Evolutionary conservation across 257 asterid genomes (phyloP), one percentile per base, ranked within the genome.

Genomic region (Plantago ovata): DNA sequence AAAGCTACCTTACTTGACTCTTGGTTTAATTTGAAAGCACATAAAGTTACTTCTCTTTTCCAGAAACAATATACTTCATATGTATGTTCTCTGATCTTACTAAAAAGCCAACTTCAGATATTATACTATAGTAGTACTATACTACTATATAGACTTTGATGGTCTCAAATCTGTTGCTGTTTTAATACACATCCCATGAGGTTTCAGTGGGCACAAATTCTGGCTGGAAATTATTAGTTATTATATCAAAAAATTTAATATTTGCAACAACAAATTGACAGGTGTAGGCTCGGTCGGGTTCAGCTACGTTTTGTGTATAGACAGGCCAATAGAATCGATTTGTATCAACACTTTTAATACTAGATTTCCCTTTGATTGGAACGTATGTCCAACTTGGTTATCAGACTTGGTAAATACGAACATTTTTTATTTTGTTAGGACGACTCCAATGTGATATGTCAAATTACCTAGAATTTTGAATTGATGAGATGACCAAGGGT

Each of bases 1-100:
- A 47, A 50, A n/a, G 53, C 20, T 1, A 19, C 11, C 38, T 64
- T 64, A 58, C 72, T 65, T 66, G 60, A 58, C 44, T 54, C 38
- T 51, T 47, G 50, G 77, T 54, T 65, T 54, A 56, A 71, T 65
- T 84, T 64, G 58, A 69, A 69, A 66, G 12, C 48, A 74, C 90
- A 78, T 77, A 84, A 82, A 82, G 87, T 80, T 61, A 61, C 36
- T 56, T 56, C 53, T 56, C 80, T 79, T 82, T 87, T 51, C 60
- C 65, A 33, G 33, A 63, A 10, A 50, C 28, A 19, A 49, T 19
- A 6, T 28, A 28, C 33, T 28, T 28, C 7, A 28, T 28, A 28
- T 39, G 67, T 6, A 63, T 61, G 46, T 64, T 51, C 62, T 49
- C 18, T 14, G 39, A n/a, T n/a, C n/a, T n/a, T n/a, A 45, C 36